These are phyloP conservation scores for Gomphus sp. DNA, from an alignment of 1,284 basidiomycete species.

Conservation along the genomic window DNA sequence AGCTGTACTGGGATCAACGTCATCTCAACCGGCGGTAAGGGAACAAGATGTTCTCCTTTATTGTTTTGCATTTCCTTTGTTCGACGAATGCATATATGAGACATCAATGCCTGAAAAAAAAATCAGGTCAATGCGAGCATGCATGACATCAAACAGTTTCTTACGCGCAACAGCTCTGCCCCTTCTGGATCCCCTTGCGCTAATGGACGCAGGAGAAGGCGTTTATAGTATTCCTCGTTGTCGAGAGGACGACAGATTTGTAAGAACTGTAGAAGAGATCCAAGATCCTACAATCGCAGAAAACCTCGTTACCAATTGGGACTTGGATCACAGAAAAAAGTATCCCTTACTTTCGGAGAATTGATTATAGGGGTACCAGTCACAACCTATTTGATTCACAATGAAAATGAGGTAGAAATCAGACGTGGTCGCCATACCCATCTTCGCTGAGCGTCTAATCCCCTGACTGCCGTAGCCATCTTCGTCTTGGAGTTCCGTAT, in stretches of 20 bases:
- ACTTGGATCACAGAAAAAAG: conserved; percentile 31
- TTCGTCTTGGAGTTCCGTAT: conserved; percentile 82
- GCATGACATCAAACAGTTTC: conserved; percentile 14
- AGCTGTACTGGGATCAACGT: conserved; percentile 65
- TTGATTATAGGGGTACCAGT: conserved; percentile 83
- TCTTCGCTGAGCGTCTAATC: conserved; percentile 61
- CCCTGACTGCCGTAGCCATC: conserved; percentile 66
- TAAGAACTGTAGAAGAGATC: conserved; percentile 76
- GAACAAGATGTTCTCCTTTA: conserved; percentile 61
- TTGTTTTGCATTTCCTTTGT: conserved; percentile 89
- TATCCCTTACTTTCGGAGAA: conserved; percentile 7
- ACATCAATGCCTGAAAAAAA: conserved; percentile 63
- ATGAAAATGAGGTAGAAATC: neutral
- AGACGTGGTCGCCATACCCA: conserved; percentile 34
- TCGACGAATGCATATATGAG: conserved; percentile 71
- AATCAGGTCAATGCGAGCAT: conserved; percentile 9
- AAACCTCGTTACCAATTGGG: conserved; percentile 24
- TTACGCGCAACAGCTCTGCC: conserved; percentile 60
- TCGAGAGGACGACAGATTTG: conserved; percentile 76
- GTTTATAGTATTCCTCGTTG: conserved; percentile 71
- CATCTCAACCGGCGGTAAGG: conserved; percentile 72
- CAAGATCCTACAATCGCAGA: conserved; percentile 53
- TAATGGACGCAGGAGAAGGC: conserved; percentile 63
- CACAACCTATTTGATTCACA: conserved; percentile 27
- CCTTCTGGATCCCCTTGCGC: conserved; percentile 58